A percentile compares a stretch with the other conserved stretches of the same genome.
These are phyloP conservation scores for Penicillium olsonii DNA, from an alignment of 2,329 filamentous ascomycete genomes.

Conservation along the genomic window DNA sequence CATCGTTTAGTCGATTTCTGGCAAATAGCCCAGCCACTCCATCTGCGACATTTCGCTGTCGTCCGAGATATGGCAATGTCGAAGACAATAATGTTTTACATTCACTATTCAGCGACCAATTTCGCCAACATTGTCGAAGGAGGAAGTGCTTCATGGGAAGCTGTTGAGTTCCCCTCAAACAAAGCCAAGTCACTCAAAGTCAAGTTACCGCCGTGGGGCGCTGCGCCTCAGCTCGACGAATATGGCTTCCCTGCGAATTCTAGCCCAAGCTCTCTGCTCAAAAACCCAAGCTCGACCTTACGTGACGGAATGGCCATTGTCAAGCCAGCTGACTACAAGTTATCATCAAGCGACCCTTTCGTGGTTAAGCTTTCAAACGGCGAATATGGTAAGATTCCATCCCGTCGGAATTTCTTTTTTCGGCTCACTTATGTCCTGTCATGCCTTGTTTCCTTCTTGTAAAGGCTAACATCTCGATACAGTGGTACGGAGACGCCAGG, in stretches of 20 bases:
- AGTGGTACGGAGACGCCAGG: slow-evolving; percentile 14
- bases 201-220: slow-evolving; percentile 33
- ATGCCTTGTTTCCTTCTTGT: too few species aligned
- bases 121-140: slow-evolving; percentile 56
- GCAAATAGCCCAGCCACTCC: slow-evolving; percentile 59
- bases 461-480: background rate
- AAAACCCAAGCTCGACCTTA: slow-evolving; percentile 46
- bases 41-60: slow-evolving; percentile 59
- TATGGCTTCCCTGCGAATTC: slow-evolving; percentile 50
- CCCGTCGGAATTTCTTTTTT: too few species aligned
- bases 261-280: slow-evolving; percentile 37
- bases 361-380: slow-evolving; percentile 31
- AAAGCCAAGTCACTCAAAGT: slow-evolving; percentile 32
- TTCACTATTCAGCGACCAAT: slow-evolving; percentile 56
- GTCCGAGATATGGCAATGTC: slow-evolving; percentile 56
- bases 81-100: slow-evolving; percentile 52
- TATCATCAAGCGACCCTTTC: slow-evolving; percentile 38
- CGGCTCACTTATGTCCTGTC: too few species aligned
- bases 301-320: slow-evolving; percentile 39
- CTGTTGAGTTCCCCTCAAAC: slow-evolving; percentile 45
- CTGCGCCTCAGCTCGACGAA: slow-evolving; percentile 42
- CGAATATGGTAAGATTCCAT: slow-evolving; percentile 30
- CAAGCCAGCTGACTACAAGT: slow-evolving; percentile 36
- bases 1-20: slow-evolving; percentile 57
- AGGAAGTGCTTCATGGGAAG: slow-evolving; percentile 55